phyloP scores from a whole-genome alignment of 2,329 filamentous ascomycete species.

The Pseudocercospora vitis region DNA sequence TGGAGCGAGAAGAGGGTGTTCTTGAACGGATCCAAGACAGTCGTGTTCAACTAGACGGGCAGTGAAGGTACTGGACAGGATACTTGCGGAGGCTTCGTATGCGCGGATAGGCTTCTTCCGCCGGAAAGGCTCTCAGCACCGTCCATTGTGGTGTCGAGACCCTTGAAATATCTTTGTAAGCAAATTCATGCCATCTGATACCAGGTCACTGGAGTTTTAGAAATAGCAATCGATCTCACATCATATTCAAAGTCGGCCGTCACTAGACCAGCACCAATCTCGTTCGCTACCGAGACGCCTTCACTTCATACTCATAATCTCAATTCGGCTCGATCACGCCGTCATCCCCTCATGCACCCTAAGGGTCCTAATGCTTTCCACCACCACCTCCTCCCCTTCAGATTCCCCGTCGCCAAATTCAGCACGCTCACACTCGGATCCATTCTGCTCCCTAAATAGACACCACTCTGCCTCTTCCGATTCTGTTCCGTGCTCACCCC shows the following conservation, averaged over 20 bases:
- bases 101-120: background rate
- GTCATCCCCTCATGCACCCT: background rate
- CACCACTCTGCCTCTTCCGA: background rate
- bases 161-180: too few relatives aligned
- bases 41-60: constrained; percentile 78
- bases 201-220: too few relatives aligned
- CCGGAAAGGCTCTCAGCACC: too few relatives aligned
- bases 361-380: too few relatives aligned
- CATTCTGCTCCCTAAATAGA: background rate
- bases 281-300: too few relatives aligned
- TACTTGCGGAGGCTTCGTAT: constrained; percentile 31
- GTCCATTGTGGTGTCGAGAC: too few relatives aligned
- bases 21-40: constrained; percentile 75
- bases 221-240: too few relatives aligned
- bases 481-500: background rate
- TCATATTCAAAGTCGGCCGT: too few relatives aligned
- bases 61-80: too few relatives aligned
- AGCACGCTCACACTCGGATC: background rate
- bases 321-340: background rate
- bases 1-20: constrained; percentile 76
- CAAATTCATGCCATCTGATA: too few relatives aligned
- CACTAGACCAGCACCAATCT: too few relatives aligned
- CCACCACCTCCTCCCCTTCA: background rate
- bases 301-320: too few relatives aligned
- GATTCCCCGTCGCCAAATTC: background rate